phyloP scores from a whole-genome alignment of 805 yeast species.

The Komagataella ulmi region DNA sequence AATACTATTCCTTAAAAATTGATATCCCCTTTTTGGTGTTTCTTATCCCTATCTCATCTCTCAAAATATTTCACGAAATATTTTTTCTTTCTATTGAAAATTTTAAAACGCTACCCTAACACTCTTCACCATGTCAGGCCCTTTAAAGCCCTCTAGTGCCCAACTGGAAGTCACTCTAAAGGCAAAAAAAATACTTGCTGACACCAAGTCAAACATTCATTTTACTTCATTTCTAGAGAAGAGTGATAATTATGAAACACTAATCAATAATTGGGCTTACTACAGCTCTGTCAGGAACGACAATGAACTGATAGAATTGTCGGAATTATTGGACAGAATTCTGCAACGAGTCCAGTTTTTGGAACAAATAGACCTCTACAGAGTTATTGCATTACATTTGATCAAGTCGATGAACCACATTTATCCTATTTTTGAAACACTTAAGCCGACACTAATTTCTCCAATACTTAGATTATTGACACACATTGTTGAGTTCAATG shows the following conservation, averaged over 20 bases:
- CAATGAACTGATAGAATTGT: slow-evolving; percentile 28
- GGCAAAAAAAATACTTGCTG: neutral
- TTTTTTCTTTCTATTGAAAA: neutral
- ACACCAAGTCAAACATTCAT: neutral
- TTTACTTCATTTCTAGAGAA: neutral
- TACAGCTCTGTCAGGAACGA: slow-evolving; percentile 38
- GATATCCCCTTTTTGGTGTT: no score
- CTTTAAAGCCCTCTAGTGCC: neutral
- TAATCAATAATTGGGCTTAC: slow-evolving; percentile 28
- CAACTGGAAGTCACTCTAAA: neutral
- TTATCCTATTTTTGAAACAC: slow-evolving; percentile 55
- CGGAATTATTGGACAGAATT: slow-evolving; percentile 26
- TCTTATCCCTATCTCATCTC: no score
- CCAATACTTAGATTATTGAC: slow-evolving; percentile 48
- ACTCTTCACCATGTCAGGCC: neutral
- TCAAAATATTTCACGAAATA: neutral
- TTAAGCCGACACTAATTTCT: slow-evolving; percentile 47
- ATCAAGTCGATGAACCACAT: slow-evolving; percentile 22
- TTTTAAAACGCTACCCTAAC: neutral
- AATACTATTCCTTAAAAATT: no score
- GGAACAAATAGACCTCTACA: slow-evolving; percentile 25
- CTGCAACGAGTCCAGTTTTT: slow-evolving; percentile 11
- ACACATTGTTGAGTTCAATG: slow-evolving; percentile 33
- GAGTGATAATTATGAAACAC: slow-evolving; percentile 13
- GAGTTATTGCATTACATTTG: slow-evolving; percentile 29